A percentile compares a stretch with the other conserved stretches of the same genome.
phyloP scores from a whole-genome alignment of 2,329 filamentous ascomycete genomes.

The Xylariaceae sp. region DNA sequence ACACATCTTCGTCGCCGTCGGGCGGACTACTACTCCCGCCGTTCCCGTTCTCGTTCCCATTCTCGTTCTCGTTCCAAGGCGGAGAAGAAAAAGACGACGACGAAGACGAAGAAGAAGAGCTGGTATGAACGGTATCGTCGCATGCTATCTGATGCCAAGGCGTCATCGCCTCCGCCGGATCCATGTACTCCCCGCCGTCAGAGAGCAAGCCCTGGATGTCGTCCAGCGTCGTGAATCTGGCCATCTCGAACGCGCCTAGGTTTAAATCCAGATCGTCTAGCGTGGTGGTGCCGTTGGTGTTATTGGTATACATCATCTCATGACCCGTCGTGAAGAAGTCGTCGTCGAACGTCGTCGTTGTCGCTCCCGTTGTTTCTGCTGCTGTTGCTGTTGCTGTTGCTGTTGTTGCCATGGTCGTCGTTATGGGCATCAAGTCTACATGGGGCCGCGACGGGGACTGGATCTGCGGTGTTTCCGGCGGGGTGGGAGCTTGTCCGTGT shows the following conservation, averaged over 20 bases:
- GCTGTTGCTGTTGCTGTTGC: no score
- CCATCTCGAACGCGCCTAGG: conserved; percentile 12
- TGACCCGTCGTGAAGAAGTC: conserved; percentile 14
- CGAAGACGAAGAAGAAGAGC: no score
- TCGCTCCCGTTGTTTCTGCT: no score
- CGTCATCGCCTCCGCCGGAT: conserved; percentile 14
- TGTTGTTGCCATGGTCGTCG: no score
- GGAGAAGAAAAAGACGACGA: not conserved
- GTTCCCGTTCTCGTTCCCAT: no score
- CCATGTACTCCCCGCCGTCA: conserved; percentile 17
- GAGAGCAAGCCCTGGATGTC: conserved; percentile 9
- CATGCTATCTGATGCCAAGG: conserved; percentile 13
- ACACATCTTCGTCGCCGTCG: conserved; percentile 4
- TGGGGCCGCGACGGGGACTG: conserved; percentile 5
- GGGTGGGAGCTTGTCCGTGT: conserved; percentile 7
- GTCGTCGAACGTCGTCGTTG: conserved; percentile 1
- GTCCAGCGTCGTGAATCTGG: conserved; percentile 14
- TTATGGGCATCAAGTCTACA: not conserved
- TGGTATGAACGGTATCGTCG: not conserved
- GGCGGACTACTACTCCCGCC: no score
- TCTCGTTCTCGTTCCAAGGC: conserved; percentile 9
- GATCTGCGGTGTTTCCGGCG: conserved; percentile 16
- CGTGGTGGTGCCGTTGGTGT: not conserved
- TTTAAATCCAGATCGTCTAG: conserved; percentile 16
- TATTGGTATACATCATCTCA: conserved; percentile 6